phyloP scores from a whole-genome alignment of 2,329 filamentous ascomycete species.

The Beauveria sp. region DNA sequence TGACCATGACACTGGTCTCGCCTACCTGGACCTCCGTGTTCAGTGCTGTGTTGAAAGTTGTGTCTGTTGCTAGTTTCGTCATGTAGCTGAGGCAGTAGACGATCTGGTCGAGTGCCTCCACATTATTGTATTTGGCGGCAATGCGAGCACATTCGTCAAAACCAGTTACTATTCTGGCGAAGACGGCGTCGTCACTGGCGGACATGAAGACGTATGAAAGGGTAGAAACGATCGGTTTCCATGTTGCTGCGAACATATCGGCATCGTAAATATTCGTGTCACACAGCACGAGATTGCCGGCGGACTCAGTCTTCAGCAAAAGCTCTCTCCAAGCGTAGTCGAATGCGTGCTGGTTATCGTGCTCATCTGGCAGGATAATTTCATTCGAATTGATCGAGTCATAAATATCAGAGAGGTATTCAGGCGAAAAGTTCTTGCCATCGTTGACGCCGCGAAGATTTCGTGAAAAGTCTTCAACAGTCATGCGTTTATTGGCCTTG shows the following conservation, averaged over 20 bases:
- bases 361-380: slow-evolving; percentile 94
- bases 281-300: slow-evolving; percentile 67
- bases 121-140: slow-evolving; percentile 74
- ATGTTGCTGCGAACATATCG: slow-evolving; percentile 94
- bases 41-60: slow-evolving; percentile 71
- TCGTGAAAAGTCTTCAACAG: slow-evolving; percentile 68
- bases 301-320: slow-evolving; percentile 71
- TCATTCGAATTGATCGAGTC: slow-evolving; percentile 88
- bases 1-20: slow-evolving; percentile 95
- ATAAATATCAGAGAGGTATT: slow-evolving; percentile 81
- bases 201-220: slow-evolving; percentile 99
- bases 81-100: slow-evolving; percentile 86
- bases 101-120: slow-evolving; percentile 86
- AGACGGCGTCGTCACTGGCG: slow-evolving; percentile 91
- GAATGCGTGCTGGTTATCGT: slow-evolving; percentile 93
- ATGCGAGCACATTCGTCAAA: slow-evolving; percentile 96
- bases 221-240: slow-evolving; percentile 90
- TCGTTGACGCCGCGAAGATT: slow-evolving; percentile 90
- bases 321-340: slow-evolving; percentile 97
- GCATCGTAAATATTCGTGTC: slow-evolving; percentile 93
- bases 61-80: slow-evolving; percentile 73
- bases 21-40: slow-evolving; percentile 95
- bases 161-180: slow-evolving; percentile 83
- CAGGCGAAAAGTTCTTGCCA: slow-evolving; percentile 72
- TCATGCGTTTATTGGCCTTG: slow-evolving; percentile 74